Evolutionary conservation across 176 grass and related monocot species (phyloP).

Genomic region (Carex parvula): DNA sequence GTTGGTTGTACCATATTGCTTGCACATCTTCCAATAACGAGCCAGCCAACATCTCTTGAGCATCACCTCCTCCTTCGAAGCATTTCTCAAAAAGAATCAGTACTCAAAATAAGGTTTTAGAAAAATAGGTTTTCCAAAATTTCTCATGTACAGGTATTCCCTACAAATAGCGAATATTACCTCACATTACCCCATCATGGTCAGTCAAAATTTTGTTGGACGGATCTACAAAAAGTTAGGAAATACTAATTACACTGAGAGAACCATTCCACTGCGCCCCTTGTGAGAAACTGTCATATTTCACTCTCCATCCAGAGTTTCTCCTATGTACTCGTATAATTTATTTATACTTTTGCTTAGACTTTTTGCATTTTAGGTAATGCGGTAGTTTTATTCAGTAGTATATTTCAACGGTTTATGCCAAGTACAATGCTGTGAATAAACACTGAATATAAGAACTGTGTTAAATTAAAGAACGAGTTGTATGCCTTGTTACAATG

Average conservation of each 20-base stretch:
- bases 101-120: slow-evolving; percentile 12
- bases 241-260: slow-evolving; percentile 9
- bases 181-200: neutral
- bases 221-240: neutral
- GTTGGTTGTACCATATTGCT: slow-evolving; percentile 55
- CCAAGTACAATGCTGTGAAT: neutral
- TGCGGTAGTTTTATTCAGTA: neutral
- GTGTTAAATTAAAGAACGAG: neutral
- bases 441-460: neutral
- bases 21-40: slow-evolving; percentile 89
- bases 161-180: slow-evolving; percentile 6
- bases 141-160: slow-evolving; percentile 14
- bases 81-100: slow-evolving; percentile 33
- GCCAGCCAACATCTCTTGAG: slow-evolving; percentile 98
- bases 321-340: neutral
- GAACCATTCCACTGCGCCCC: neutral
- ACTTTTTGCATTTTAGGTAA: neutral
- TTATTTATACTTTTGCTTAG: neutral
- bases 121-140: neutral
- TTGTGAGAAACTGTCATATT: neutral
- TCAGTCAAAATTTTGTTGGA: slow-evolving; percentile 13
- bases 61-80: slow-evolving; percentile 77
- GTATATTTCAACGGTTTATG: neutral
- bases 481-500: neutral
- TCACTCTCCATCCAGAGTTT: slow-evolving; percentile 5